These are phyloP conservation scores for Laetiporus sulphureus DNA, from an alignment of 1,284 basidiomycete genomes.

Conservation along the genomic window DNA sequence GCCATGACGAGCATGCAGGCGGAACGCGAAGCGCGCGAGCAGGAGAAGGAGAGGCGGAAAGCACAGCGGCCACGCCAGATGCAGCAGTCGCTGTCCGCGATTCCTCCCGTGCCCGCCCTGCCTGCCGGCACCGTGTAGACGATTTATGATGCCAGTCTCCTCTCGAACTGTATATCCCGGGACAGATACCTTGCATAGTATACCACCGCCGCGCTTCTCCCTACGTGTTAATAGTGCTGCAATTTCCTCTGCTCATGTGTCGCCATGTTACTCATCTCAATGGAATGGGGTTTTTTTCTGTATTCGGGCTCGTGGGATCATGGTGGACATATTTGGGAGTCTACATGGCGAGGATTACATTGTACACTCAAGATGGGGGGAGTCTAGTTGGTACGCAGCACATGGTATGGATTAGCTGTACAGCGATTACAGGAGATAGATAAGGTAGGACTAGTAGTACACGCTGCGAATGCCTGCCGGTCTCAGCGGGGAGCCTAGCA, in stretches of 20 bases:
- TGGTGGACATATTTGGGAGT: no score
- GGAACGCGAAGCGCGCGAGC: constrained; percentile 59
- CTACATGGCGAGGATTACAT: no score
- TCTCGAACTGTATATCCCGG: constrained; percentile 2
- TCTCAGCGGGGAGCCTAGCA: no score
- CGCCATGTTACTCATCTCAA: neutral
- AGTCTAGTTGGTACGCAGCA: no score
- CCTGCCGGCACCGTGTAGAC: constrained; percentile 13
- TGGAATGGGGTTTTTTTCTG: neutral
- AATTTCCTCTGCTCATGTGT: neutral
- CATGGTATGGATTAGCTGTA: no score
- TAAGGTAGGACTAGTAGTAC: no score
- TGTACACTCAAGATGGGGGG: no score
- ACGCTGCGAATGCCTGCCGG: no score
- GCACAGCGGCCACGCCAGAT: constrained; percentile 25
- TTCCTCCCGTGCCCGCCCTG: constrained; percentile 17
- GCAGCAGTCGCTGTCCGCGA: constrained; percentile 13
- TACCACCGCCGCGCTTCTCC: constrained; percentile 10
- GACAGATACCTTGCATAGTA: constrained; percentile 21
- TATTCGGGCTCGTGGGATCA: no score
- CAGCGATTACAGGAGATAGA: no score
- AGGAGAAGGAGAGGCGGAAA: constrained; percentile 51
- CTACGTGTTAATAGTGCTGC: constrained; percentile 1
- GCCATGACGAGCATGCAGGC: constrained; percentile 71
- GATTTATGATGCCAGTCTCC: neutral